These are phyloP conservation scores for Rhodotorula taiwanensis DNA, from an alignment of 768 basidiomycete species.

Conservation along the genomic window DNA sequence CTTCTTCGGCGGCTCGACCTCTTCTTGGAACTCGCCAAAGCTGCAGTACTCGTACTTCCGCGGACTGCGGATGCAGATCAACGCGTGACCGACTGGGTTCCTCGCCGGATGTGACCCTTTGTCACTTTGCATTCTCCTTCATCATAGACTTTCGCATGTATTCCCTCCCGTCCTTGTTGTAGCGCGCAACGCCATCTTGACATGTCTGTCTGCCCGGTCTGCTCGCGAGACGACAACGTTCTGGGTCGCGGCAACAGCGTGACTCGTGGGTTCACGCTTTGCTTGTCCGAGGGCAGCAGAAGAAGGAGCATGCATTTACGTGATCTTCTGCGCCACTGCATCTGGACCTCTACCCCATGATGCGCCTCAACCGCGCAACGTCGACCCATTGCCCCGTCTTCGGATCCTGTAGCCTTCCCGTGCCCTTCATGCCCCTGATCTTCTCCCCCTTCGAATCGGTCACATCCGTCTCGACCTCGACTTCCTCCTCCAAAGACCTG, in stretches of 20 bases:
- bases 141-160: too few species aligned
- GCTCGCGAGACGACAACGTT: too few species aligned
- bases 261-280: too few species aligned
- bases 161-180: too few species aligned
- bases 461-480: background rate
- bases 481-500: constrained; percentile 28
- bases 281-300: too few species aligned
- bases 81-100: background rate
- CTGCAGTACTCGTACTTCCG: constrained; percentile 38
- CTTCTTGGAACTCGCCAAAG: constrained; percentile 22
- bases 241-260: too few species aligned
- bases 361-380: constrained; percentile 23
- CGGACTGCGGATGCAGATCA: constrained; percentile 23
- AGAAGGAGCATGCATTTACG: too few species aligned
- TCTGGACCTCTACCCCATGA: constrained; percentile 32
- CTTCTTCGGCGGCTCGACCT: constrained; percentile 36
- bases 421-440: background rate
- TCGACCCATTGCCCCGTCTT: constrained; percentile 28
- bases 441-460: background rate
- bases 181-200: too few species aligned
- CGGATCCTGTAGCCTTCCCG: constrained; percentile 15
- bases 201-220: too few species aligned
- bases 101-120: too few species aligned
- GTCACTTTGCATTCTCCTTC: too few species aligned
- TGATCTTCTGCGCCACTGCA: too few species aligned